A percentile compares a stretch with the other conserved stretches of the same genome.
Evolutionary conservation across 129 eudicot species (phyloP).

Genomic region (Lonicera japonica): DNA sequence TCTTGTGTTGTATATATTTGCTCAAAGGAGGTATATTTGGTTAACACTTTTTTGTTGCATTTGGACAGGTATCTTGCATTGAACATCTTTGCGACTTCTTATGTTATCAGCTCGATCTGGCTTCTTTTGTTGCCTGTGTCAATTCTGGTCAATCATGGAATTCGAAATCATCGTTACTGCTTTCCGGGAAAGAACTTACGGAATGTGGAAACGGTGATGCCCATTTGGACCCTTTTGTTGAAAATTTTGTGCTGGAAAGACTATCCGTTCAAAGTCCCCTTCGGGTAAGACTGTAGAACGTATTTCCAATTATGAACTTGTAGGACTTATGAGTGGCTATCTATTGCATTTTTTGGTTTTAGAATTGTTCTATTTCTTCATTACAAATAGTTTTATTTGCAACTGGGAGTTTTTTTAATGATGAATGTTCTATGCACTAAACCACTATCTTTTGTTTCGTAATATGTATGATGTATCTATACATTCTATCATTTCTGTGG

Average conservation of each 20-base stretch:
- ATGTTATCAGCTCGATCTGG: slow-evolving; percentile 93
- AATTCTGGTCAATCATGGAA: slow-evolving; percentile 95
- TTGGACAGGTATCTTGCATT: slow-evolving; percentile 68
- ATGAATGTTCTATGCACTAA: slow-evolving; percentile 3
- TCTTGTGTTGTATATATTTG: not conserved
- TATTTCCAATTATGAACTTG: not conserved
- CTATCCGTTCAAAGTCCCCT: slow-evolving; percentile 88
- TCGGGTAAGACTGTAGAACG: slow-evolving; percentile 48
- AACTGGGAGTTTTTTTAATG: not conserved
- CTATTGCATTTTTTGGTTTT: not conserved
- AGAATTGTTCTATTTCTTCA: slow-evolving; percentile 3
- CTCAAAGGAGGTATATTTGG: slow-evolving; percentile 1
- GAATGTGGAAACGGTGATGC: slow-evolving; percentile 39
- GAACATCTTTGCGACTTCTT: slow-evolving; percentile 89
- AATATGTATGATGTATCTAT: not conserved
- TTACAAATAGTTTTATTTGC: slow-evolving; percentile 7
- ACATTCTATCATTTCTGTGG: not conserved
- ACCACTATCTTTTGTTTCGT: not conserved
- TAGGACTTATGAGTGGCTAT: slow-evolving; percentile 2
- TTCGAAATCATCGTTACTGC: slow-evolving; percentile 65
- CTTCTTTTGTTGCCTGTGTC: slow-evolving; percentile 89
- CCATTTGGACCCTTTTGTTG: slow-evolving; percentile 82
- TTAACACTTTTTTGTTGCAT: slow-evolving; percentile 4
- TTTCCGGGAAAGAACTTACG: slow-evolving; percentile 63
- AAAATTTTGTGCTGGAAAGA: slow-evolving; percentile 92